Conservation (phyloP, 2,329 filamentous ascomycete species). For the Rhytidhysteron rufulum region DNA sequence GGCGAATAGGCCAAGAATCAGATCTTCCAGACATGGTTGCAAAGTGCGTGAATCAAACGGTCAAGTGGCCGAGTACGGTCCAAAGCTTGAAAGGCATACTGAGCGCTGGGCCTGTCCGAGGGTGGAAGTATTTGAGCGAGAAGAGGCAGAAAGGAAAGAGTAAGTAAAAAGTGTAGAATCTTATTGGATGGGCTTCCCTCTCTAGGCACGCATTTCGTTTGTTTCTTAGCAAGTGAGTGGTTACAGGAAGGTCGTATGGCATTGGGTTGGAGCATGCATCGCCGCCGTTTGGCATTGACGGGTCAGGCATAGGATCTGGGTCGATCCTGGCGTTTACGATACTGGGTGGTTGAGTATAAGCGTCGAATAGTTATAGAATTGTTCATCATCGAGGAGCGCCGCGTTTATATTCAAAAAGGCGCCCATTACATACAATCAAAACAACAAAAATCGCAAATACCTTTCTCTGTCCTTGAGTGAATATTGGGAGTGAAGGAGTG, state of each 20-base stretch:
- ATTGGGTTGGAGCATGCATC: background rate
- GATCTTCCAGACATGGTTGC: slow-evolving; percentile 69
- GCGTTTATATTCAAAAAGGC: too few species aligned
- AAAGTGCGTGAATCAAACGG: slow-evolving; percentile 77
- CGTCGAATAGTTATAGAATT: too few species aligned
- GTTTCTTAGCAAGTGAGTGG: too few species aligned
- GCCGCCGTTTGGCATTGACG: background rate
- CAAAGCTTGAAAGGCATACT: slow-evolving; percentile 82
- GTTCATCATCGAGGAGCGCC: too few species aligned
- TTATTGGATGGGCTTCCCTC: background rate
- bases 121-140: slow-evolving; percentile 73
- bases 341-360: too few species aligned
- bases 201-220: background rate
- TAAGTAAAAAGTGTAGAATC: slow-evolving; percentile 13
- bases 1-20: slow-evolving; percentile 71
- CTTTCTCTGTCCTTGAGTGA: too few species aligned
- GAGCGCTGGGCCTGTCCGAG: slow-evolving; percentile 69
- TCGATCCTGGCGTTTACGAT: background rate
- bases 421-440: too few species aligned
- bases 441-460: too few species aligned
- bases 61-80: slow-evolving; percentile 85
- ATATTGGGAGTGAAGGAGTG: too few species aligned
- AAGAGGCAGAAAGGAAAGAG: slow-evolving; percentile 55
- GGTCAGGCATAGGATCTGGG: background rate
- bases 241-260: background rate